Evolutionary conservation across 495 filamentous ascomycete species (phyloP).

Genomic region (Tuber magnatum): DNA sequence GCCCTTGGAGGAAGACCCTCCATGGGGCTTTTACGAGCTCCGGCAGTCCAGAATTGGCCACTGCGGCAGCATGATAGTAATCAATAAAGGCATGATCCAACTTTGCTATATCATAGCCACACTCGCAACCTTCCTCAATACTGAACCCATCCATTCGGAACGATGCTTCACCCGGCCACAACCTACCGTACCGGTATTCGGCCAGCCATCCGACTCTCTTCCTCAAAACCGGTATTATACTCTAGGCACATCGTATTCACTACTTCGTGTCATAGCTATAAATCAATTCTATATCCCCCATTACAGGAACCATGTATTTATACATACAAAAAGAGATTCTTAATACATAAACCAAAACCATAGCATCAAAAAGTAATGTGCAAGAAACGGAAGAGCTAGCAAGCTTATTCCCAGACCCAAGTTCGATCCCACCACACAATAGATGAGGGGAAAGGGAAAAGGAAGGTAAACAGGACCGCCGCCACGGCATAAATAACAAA

Average conservation of each 20-base stretch:
- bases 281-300: background rate
- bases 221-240: background rate
- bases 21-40: background rate
- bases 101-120: background rate
- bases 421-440: background rate
- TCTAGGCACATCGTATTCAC: background rate
- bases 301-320: background rate
- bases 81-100: background rate
- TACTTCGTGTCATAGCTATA: background rate
- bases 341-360: background rate
- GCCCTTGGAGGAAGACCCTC: background rate
- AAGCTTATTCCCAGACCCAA: background rate
- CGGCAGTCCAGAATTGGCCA: background rate
- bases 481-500: background rate
- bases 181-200: background rate
- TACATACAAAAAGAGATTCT: background rate
- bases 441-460: slow-evolving; percentile 2
- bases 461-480: background rate
- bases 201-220: background rate
- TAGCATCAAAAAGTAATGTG: background rate
- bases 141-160: background rate
- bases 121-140: background rate
- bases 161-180: background rate
- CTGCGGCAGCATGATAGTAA: background rate
- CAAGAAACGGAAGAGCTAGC: background rate